A percentile compares a stretch with the other conserved stretches of the same genome.
Conservation (phyloP, 139 green algal species). For the Coccomyxa sp. region DNA sequence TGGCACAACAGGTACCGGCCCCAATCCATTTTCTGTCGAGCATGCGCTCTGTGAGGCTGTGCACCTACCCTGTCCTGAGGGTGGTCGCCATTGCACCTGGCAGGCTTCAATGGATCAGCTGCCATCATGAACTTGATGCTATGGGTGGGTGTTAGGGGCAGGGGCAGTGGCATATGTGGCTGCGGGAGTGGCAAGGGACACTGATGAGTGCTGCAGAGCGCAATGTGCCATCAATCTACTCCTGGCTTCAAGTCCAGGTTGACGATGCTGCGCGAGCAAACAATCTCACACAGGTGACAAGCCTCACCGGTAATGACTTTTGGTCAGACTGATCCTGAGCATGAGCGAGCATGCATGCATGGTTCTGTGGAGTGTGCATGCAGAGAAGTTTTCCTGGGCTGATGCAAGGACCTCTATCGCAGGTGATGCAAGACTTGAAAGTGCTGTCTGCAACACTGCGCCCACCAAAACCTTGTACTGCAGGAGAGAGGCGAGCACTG, state of each 20-base stretch:
- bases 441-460: constrained; percentile 12
- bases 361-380: not conserved
- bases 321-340: not conserved
- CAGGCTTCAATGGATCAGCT: not conserved
- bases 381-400: not conserved
- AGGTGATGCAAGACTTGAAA: constrained; percentile 22
- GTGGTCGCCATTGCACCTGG: not conserved
- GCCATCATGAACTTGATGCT: not conserved
- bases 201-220: not conserved
- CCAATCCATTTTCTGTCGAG: not conserved
- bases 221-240: not conserved
- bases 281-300: constrained; percentile 12
- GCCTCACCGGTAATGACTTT: not conserved
- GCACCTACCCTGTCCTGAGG: not conserved
- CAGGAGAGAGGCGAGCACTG: not conserved
- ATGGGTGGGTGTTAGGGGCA: not conserved
- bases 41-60: not conserved
- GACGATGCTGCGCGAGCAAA: constrained; percentile 2
- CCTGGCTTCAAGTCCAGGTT: not conserved
- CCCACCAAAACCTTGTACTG: constrained; percentile 1
- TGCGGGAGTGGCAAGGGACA: constrained; percentile 6
- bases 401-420: not conserved
- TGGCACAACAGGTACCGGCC: not conserved
- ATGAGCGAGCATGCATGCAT: not conserved
- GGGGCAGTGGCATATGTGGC: not conserved